Base-by-base conservation (phyloP, 1,284 basidiomycete genomes). In the Chondrostereum purpureum region DNA sequence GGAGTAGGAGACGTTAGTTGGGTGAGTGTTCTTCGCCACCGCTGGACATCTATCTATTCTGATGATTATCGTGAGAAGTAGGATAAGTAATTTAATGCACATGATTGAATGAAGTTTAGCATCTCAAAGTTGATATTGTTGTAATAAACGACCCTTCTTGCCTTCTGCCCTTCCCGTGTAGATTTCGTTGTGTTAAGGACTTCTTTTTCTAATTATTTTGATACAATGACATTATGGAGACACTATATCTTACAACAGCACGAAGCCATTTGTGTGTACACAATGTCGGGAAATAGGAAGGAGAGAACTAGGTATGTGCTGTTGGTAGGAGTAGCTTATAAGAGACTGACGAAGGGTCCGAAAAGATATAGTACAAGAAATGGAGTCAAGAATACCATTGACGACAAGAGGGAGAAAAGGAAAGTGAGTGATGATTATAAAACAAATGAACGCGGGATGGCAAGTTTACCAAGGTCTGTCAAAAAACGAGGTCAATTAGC, bases 1-100 rank as follows among this genome's bases (percentile, higher is more conserved):
- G 78, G 49, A 73, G 68, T 52, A 69, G 81, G 50, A 70, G 83
- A 58, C 71, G 70, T 53, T 76, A 38, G 36, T 16, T 10, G 36
- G 12, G 36, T 38, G 17, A n/a, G 36, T 33, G 11, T 33, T 33
- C 14, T 14, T 10, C 14, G 10, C 27, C 27, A 33, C 14, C 14
- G 3, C n/a, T 13, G n/a, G n/a, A n/a, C n/a, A 16, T 34, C 33
- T 34, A 16, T 34, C 17, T 34, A 13, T 13, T 34, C 17, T n/a
- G 4, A n/a, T n/a, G n/a, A 16, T 34, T 34, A 34, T 34, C 17
- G 33, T 34, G 17, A 16, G n/a, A 34, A 34, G 5, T 34, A 34
- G 33, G 33, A 13, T 34, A 3, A 34, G 6, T 31, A 43, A 43
- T 12, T 42, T 17, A 46, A 37, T 49, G 27, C 27, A 31, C 27